Base-by-base conservation (phyloP, 495 filamentous ascomycete species). In the Physcia stellaris region DNA sequence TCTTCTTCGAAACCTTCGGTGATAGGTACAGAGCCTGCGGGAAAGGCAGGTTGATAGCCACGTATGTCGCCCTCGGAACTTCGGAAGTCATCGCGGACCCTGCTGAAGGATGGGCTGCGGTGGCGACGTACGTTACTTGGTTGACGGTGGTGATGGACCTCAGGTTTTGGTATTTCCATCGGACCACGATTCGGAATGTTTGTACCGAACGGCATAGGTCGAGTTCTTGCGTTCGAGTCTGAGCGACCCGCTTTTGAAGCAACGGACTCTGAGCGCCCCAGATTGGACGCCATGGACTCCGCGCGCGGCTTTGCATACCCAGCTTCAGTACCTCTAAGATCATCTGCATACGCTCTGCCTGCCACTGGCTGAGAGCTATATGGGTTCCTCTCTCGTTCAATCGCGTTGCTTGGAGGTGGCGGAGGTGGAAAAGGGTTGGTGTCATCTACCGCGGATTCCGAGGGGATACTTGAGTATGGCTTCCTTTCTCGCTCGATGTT, bases 331-430 rank as follows among this genome's bases (percentile, higher is more conserved):
- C 9, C 13, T 18, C 16, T 34, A 7, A 34, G 16, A 40, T 59
- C 60, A n/a, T 64, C 67, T 4, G 68, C 63, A 39, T 74, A 72
- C 1, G 59, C 43, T 46, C 73, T 77, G 11, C 74, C 75, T 12
- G 60, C 57, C 6, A 73, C 74, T 1, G 72, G 69, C 16, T 66
- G 59, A 1, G 66, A 67, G 7, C 47, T 56, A 47, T 80, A 80
- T 0, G 75, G 75, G 35, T 79, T 75, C 38, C 75, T 60, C 43
- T 78, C 70, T 4, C 75, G 70, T 49, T 80, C 75, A 19, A 78
- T 66, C 0, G 69, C 67, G 1, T 61, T 57, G 6, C 66, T 47
- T 1, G 60, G 50, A n/a, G 56, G 55, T 7, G 49, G 42, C 11
- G 41, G 40, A 32, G 40, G 32, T 22, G 49, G 22, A 11, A 34